Evolutionary conservation across 305 asterid genomes (phyloP).

Genomic region (Nicotiana rustica): DNA sequence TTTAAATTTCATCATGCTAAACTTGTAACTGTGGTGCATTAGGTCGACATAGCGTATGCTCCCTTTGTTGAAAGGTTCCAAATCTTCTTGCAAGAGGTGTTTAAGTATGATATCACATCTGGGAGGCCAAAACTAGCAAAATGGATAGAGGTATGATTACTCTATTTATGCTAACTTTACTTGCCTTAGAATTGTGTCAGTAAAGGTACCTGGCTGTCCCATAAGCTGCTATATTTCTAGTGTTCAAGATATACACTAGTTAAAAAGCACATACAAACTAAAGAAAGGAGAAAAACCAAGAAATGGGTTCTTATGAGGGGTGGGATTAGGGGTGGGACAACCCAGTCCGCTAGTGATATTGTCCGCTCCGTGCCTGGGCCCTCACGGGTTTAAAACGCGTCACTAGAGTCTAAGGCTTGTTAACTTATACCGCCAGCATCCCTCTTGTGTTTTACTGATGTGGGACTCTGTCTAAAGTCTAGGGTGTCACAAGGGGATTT

Average conservation of each 20-base stretch:
- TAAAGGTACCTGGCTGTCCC: neutral
- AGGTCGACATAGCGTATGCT: conserved; percentile 66
- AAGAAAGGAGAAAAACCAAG: neutral
- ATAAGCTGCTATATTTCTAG: neutral
- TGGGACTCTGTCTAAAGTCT: no score
- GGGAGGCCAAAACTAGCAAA: conserved; percentile 73
- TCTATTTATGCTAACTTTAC: neutral
- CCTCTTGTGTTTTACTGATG: no score
- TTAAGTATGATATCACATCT: conserved; percentile 59
- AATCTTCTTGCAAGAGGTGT: conserved; percentile 48
- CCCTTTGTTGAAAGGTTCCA: conserved; percentile 73
- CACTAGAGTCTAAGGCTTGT: no score
- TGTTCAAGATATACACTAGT: neutral
- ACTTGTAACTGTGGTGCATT: conserved; percentile 26
- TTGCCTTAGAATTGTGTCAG: neutral
- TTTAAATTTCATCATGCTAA: neutral
- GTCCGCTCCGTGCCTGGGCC: no score
- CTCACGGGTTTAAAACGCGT: no score
- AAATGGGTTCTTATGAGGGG: neutral
- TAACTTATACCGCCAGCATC: no score
- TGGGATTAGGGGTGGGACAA: neutral
- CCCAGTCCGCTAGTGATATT: no score
- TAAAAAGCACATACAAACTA: neutral
- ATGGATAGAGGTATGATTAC: conserved; percentile 63
- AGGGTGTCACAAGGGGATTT: no score